A percentile compares a stretch with the other conserved stretches of the same genome.
Evolutionary conservation across 345 rosid species (phyloP).

Genomic region (Erysimum cheiranthoides): DNA sequence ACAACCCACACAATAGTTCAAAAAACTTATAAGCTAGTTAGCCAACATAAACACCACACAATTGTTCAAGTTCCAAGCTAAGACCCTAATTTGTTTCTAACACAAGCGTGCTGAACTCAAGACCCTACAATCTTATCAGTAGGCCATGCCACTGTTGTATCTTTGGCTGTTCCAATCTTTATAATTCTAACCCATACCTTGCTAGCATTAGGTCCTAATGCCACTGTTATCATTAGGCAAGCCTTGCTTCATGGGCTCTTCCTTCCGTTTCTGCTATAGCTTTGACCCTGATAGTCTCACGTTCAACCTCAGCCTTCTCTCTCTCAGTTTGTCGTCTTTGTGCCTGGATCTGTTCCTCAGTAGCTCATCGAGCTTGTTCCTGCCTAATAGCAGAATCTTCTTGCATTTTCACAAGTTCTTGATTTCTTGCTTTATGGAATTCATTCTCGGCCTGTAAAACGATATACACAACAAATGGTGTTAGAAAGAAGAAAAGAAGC

Average conservation of each 20-base stretch:
- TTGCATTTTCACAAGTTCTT: slow-evolving; percentile 93
- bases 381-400: slow-evolving; percentile 92
- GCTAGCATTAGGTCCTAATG: too few species aligned
- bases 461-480: slow-evolving; percentile 11
- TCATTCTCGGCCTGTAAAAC: slow-evolving; percentile 86
- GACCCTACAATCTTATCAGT: too few species aligned
- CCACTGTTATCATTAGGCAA: slow-evolving; percentile 43
- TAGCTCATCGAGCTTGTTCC: slow-evolving; percentile 94
- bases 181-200: too few species aligned
- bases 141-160: too few species aligned
- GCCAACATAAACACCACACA: too few species aligned
- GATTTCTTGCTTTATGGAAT: slow-evolving; percentile 83
- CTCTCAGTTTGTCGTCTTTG: slow-evolving; percentile 91
- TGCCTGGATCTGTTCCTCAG: slow-evolving; percentile 98
- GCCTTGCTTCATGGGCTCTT: slow-evolving; percentile 97
- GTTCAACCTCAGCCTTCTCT: slow-evolving; percentile 97
- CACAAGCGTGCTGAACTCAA: too few species aligned
- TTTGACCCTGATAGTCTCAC: slow-evolving; percentile 92
- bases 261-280: slow-evolving; percentile 99
- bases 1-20: too few species aligned
- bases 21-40: too few species aligned
- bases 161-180: too few species aligned
- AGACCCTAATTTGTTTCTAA: too few species aligned
- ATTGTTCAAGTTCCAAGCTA: too few species aligned
- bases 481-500: slow-evolving; percentile 26